phyloP scores from a whole-genome alignment of 352 stramenopile genomes.

The Phytophthora capsici region DNA sequence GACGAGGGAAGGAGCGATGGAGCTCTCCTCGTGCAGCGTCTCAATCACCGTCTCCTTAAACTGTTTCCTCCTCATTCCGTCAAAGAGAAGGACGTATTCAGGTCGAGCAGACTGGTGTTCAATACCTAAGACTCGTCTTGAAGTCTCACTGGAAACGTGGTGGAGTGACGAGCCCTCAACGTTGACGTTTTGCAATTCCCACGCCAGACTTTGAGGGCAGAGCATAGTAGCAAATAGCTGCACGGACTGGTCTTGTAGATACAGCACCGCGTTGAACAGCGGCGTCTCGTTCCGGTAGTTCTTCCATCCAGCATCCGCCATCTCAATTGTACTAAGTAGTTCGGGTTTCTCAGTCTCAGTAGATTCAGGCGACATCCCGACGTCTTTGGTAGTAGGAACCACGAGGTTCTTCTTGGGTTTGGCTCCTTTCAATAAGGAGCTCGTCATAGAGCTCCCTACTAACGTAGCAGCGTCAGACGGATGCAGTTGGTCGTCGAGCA shows the following conservation, averaged over 20 bases:
- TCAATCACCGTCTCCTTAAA: conserved; percentile 84
- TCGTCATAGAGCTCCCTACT: conserved; percentile 12
- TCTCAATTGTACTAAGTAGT: conserved; percentile 29
- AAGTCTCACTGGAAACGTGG: conserved; percentile 54
- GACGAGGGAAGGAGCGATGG: conserved; percentile 54
- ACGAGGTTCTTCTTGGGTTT: conserved; percentile 31
- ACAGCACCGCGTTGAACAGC: conserved; percentile 67
- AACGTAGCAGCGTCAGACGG: conserved; percentile 17
- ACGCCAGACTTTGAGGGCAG: conserved; percentile 46
- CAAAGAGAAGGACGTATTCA: conserved; percentile 83
- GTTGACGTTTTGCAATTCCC: conserved; percentile 68
- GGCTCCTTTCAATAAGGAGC: conserved; percentile 14
- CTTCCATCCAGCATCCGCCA: conserved; percentile 55
- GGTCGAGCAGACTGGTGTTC: conserved; percentile 30
- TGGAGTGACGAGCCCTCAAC: conserved; percentile 77
- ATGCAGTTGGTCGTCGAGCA: conserved; percentile 53
- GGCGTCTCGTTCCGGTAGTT: conserved; percentile 75
- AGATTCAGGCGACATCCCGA: background rate
- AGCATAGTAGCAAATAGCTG: conserved; percentile 43
- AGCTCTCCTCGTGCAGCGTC: conserved; percentile 74
- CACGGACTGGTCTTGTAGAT: conserved; percentile 56
- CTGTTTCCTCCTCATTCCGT: conserved; percentile 51
- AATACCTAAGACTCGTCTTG: conserved; percentile 44
- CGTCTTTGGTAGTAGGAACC: conserved; percentile 24
- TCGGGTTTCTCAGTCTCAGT: conserved; percentile 3